Base-by-base conservation (phyloP, 495 filamentous ascomycete genomes). In the Cairneyella variabilis region DNA sequence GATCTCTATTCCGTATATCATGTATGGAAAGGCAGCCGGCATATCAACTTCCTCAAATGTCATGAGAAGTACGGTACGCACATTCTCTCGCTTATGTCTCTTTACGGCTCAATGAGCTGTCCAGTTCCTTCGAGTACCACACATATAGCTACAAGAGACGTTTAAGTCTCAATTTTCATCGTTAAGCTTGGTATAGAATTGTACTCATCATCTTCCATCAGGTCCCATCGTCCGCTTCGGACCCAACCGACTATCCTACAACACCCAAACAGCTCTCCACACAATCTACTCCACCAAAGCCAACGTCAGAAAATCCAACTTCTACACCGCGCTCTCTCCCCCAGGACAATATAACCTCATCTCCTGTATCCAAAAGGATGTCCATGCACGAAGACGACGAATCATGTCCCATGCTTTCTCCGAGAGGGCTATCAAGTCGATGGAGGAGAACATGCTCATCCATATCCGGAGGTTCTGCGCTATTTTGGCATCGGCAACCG, bases 291-390 rank as follows among this genome's bases (percentile, higher is more conserved):
- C 44, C 36, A 14, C 53, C 5, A 61, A 58, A 51, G 64, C 64
- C 16, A 64, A 64, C 47, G 59, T 68, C 18, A 56, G 60, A 45
- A 66, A 66, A 51, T 53, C 54, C 7, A 54, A 58, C 12, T 66
- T 62, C 56, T 65, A 68, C 51, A 63, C 60, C 26, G 66, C 59
- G 1, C 44, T 66, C 21, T 59, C 64, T 34, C 48, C 54, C 16
- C 55, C 42, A 2, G 12, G 14, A 10, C 48, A n/a, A 55, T 62
- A 0, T 58, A 58, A 25, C 34, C 61, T 17, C 62, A 54, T 20
- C 60, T 50, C 48, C 41, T 49, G 16, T 58, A 58, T 54, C 9
- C 8, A 47, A n/a, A 54, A 54, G 23, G 6, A 25, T 8, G 9
- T 2, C 8, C 52, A 54, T 21, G 27, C 22, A 2, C 26, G 16